Percentiles rank a stretch among this genome's conserved stretches.
Conservation (phyloP, 345 rosid genomes). For the Gossypium turneri region DNA sequence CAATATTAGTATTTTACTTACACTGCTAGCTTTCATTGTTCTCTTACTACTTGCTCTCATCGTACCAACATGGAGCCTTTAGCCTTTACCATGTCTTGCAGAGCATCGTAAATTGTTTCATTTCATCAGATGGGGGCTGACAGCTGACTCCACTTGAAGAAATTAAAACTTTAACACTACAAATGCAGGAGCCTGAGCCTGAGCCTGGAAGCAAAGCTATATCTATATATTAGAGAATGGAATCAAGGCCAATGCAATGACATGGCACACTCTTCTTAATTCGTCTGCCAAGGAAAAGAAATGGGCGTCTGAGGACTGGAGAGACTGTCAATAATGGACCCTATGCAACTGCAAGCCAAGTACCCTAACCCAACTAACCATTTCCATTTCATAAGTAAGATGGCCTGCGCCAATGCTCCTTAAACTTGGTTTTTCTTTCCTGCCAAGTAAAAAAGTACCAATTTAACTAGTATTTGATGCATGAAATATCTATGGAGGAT, state of each 20-base stretch:
- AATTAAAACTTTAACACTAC: too few relatives aligned
- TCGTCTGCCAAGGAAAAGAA: neutral
- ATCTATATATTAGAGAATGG: neutral
- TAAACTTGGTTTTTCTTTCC: conserved; percentile 3
- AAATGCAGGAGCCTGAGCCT: too few relatives aligned
- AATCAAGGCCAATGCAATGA: neutral
- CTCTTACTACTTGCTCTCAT: too few relatives aligned
- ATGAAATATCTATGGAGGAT: neutral
- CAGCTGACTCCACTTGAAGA: neutral
- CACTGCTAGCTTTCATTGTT: conserved; percentile 1
- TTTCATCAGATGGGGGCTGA: neutral
- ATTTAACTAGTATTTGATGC: neutral
- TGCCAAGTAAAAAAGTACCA: neutral
- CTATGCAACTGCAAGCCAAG: too few relatives aligned
- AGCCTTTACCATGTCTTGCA: neutral
- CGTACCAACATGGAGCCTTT: neutral
- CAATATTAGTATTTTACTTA: neutral
- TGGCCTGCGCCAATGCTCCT: neutral
- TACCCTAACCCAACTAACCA: neutral
- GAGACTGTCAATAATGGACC: neutral
- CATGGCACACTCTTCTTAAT: neutral
- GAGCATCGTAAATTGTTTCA: neutral
- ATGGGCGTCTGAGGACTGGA: neutral
- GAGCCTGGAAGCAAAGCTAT: too few relatives aligned
- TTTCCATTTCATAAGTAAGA: too few relatives aligned